Evolutionary conservation across 805 yeast genomes (phyloP), one percentile per base, ranked within the genome.

Genomic region (Myxozyma melibiosi): DNA sequence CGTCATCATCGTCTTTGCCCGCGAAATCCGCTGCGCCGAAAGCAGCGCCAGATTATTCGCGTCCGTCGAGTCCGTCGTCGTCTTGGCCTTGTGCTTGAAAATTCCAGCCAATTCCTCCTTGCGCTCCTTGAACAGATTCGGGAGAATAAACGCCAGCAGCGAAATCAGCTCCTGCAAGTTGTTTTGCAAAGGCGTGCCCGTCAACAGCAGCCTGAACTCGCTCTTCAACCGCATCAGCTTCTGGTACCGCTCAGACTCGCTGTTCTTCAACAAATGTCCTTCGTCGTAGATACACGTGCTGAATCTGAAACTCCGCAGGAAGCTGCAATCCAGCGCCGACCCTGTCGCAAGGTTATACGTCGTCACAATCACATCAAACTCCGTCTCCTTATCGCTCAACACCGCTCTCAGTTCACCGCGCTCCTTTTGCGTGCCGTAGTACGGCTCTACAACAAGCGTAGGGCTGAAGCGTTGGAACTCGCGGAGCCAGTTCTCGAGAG

Each of bases 121-220:
- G 69, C 89, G 88, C 25, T 88, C 89, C 53, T 80, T 82, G 71
- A 94, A 63, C 13, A 94, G 33, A 89, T 76, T 16, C 78, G 99
- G 99, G 68, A 94, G 76, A 73, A 94, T 94, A 69, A 94, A 94
- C 40, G 96, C 90, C 58, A 94, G 77, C 58, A 94, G 76, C 1
- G 98, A 90, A 66, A 94, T 90, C 57, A 94, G 78, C 70, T 94
- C 99, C 68, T 84, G 83, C 67, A 94, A 76, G 70, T 94, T 94
- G 69, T 94, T 94, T 70, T 94, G 99, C 58, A 94, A 75, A 6
- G 99, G 99, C 0, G 99, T 94, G 71, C 99, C 99, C 1, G 99
- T 94, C 58, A 94, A 78, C 45, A 94, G 73, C 31, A 94, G 74
- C 66, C 99, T 79, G 74, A 92, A 94, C n/a, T 81, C 79, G 0